These are phyloP conservation scores for Pneumocystis murina DNA, from an alignment of 1,139 yeast species.

Conservation along the genomic window DNA sequence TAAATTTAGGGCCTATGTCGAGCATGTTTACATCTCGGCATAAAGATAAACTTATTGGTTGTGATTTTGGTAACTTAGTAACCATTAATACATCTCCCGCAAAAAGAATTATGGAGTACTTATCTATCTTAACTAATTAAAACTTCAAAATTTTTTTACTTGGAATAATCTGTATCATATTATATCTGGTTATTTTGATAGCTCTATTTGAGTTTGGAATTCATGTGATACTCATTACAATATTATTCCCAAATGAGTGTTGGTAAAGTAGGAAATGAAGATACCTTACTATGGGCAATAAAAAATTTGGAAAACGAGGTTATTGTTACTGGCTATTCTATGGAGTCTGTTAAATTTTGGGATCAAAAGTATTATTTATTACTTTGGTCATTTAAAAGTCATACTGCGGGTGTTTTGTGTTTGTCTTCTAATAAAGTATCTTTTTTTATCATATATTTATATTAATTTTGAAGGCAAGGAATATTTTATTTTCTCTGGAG, in stretches of 20 bases:
- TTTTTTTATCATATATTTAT: not conserved
- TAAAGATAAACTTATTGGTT: conserved; percentile 62
- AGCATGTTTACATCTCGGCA: conserved; percentile 54
- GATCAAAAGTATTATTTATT: conserved; percentile 62
- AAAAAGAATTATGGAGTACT: conserved; percentile 63
- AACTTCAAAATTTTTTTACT: conserved; percentile 65
- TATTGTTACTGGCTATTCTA: conserved; percentile 90
- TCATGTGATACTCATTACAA: conserved; percentile 32
- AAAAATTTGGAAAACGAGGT: conserved; percentile 43
- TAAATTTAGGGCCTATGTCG: conserved; percentile 93
- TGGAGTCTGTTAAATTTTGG: conserved; percentile 90
- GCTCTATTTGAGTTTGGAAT: conserved; percentile 76
- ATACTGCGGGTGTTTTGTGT: conserved; percentile 83
- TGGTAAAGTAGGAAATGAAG: conserved; percentile 57
- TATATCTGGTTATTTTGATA: conserved; percentile 95
- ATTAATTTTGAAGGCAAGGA: conserved; percentile 28
- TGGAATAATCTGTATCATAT: conserved; percentile 46
- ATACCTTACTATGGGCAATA: conserved; percentile 81
- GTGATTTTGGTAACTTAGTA: conserved; percentile 89
- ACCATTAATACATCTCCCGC: conserved; percentile 75
- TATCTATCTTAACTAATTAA: conserved; percentile 64
- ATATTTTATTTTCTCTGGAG: too few species aligned
- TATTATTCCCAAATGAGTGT: conserved; percentile 62
- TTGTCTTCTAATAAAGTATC: conserved; percentile 30
- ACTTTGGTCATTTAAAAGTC: conserved; percentile 65